These are phyloP conservation scores for Aureobasidium sp. DNA, from an alignment of 2,329 filamentous ascomycete species.

Conservation along the genomic window DNA sequence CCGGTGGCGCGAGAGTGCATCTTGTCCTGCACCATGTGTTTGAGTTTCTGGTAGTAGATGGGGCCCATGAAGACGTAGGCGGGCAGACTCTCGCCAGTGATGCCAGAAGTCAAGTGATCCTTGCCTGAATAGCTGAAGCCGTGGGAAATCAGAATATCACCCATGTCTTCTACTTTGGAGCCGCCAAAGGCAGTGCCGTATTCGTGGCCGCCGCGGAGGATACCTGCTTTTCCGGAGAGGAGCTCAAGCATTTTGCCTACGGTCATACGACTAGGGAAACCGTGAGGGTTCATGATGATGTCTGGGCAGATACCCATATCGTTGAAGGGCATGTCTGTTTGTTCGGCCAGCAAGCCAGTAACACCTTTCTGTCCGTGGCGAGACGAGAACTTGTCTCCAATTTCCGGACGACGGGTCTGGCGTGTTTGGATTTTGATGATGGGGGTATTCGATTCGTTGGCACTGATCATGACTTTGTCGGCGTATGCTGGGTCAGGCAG, in stretches of 20 bases:
- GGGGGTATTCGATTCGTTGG: constrained; percentile 75
- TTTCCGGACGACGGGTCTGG: constrained; percentile 89
- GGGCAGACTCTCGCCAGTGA: constrained; percentile 87
- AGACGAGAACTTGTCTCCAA: constrained; percentile 98
- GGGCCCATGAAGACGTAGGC: constrained; percentile 98
- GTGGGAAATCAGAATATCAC: constrained; percentile 69
- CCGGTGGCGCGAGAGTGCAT: constrained; percentile 95
- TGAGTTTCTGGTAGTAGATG: constrained; percentile 98
- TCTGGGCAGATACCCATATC: constrained; percentile 88
- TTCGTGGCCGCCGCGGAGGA: constrained; percentile 74
- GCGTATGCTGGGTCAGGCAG: constrained; percentile 80
- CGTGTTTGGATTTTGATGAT: constrained; percentile 91
- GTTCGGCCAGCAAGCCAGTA: constrained; percentile 90
- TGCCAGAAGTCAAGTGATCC: constrained; percentile 89
- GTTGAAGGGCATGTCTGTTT: constrained; percentile 94
- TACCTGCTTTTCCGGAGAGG: constrained; percentile 85
- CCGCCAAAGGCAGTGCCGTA: constrained; percentile 85
- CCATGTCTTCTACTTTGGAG: constrained; percentile 83
- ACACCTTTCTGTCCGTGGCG: constrained; percentile 98
- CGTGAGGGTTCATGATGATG: constrained; percentile 99
- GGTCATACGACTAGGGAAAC: constrained; percentile 99
- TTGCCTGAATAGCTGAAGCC: constrained; percentile 97
- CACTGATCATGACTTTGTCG: constrained; percentile 91
- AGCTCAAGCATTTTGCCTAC: constrained; percentile 97
- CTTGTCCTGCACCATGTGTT: constrained; percentile 99